phyloP scores from a whole-genome alignment of 2,329 filamentous ascomycete genomes.

The Setomelanomma holmii region DNA sequence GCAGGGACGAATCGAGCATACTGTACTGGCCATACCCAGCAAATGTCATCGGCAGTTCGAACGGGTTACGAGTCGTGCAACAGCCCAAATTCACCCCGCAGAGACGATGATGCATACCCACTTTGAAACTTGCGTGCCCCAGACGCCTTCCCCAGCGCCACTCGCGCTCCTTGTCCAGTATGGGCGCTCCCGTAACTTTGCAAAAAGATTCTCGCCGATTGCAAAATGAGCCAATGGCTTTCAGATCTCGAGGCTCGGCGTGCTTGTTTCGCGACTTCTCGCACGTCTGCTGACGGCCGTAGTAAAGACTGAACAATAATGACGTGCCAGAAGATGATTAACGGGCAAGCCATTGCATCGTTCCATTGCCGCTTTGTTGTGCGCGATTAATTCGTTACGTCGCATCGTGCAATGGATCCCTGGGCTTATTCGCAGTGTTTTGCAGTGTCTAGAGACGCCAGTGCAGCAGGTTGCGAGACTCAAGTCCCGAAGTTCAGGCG shows the following conservation, averaged over 20 bases:
- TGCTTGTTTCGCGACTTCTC: neutral
- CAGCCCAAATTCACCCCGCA: neutral
- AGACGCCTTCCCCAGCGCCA: conserved; percentile 5
- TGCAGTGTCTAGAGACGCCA: neutral
- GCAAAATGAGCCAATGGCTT: neutral
- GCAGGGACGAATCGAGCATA: neutral
- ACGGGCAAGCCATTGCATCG: neutral
- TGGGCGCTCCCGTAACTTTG: neutral
- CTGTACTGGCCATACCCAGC: neutral
- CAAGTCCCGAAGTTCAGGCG: neutral
- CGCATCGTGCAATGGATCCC: neutral
- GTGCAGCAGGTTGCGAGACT: neutral
- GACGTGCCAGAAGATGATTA: neutral
- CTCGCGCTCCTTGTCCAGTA: neutral
- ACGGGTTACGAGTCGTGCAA: neutral
- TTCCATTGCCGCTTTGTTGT: neutral
- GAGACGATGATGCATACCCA: neutral
- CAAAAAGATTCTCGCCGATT: neutral
- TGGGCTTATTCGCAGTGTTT: neutral
- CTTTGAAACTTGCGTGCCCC: neutral
- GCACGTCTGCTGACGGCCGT: neutral
- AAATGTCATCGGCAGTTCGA: neutral
- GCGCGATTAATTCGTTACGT: neutral
- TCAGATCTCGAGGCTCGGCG: neutral
- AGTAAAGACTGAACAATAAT: neutral